phyloP scores from a whole-genome alignment of 495 filamentous ascomycete species.

The Aspergillus heteromorphus region DNA sequence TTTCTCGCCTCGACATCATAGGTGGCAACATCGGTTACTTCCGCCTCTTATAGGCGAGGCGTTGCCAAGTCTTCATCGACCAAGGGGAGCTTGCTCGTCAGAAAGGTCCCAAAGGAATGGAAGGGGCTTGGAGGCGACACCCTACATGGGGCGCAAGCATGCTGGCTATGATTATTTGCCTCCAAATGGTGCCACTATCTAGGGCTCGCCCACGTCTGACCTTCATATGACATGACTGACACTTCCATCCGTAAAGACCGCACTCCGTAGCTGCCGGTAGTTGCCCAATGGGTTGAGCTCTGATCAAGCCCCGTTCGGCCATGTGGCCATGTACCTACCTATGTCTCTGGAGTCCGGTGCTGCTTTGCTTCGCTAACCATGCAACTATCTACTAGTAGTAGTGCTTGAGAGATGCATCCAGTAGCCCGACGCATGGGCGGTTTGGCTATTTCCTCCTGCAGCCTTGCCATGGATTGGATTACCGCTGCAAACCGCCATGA shows the following conservation, averaged over 20 bases:
- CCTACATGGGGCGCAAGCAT: neutral
- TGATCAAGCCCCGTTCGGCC: neutral
- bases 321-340: neutral
- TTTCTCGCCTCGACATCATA: neutral
- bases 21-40: neutral
- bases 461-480: neutral
- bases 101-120: no score
- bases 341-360: neutral
- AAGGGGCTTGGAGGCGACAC: neutral
- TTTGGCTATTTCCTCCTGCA: neutral
- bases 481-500: no score
- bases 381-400: no score
- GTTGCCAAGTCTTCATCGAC: neutral
- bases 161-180: neutral
- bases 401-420: neutral
- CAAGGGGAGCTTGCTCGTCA: neutral
- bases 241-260: neutral
- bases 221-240: neutral
- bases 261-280: no score
- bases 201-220: neutral
- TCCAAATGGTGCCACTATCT: neutral
- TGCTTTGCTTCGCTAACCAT: neutral
- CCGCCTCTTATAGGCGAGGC: neutral
- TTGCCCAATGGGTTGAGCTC: no score
- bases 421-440: neutral